Conservation (phyloP, 306 rosid genomes). For the Vigna angularis region DNA sequence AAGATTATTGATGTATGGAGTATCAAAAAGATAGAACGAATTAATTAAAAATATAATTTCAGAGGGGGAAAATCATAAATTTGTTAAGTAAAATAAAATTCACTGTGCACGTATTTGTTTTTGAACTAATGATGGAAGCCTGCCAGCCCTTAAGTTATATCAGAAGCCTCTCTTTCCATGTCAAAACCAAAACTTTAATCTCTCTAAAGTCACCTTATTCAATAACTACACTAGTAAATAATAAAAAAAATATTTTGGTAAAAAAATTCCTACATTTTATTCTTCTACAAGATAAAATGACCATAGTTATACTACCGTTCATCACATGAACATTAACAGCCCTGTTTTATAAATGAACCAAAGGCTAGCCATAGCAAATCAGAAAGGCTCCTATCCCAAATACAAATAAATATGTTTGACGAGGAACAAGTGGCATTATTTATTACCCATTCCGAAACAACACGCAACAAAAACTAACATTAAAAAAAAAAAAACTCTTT, state of each 20-base stretch:
- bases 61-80: background rate
- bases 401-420: conserved; percentile 6
- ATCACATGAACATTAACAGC: too few species aligned
- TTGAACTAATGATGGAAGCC: background rate
- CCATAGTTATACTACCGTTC: too few species aligned
- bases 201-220: background rate
- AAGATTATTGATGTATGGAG: background rate
- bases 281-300: too few species aligned
- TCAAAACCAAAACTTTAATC: background rate
- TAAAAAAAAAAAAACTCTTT: background rate
- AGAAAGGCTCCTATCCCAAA: conserved; percentile 13
- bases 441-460: background rate
- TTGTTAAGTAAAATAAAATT: background rate
- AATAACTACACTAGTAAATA: background rate
- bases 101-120: background rate
- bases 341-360: background rate
- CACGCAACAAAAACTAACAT: background rate
- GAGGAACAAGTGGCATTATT: conserved; percentile 12
- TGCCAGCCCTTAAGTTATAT: background rate
- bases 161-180: background rate
- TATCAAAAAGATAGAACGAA: background rate
- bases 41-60: background rate
- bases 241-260: too few species aligned
- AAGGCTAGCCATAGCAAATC: background rate
- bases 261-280: background rate